Evolutionary conservation across 2,329 filamentous ascomycete species (phyloP).

Genomic region (Ophiostoma sp.): DNA sequence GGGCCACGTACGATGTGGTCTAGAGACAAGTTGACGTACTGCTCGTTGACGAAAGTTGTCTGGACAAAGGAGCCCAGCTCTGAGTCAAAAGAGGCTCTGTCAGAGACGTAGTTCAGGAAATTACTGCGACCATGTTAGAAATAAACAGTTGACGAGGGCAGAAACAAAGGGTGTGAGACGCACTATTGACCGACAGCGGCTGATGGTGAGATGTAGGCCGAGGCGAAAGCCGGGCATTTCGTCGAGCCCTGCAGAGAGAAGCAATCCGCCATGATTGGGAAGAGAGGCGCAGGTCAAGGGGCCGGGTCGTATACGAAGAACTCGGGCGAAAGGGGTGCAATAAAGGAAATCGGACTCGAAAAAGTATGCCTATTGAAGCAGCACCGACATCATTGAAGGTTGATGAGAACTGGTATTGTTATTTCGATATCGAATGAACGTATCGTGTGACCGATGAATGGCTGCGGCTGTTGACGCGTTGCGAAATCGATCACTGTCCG

Average conservation of each 20-base stretch:
- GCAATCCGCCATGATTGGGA: conserved; percentile 39
- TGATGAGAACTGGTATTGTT: background rate
- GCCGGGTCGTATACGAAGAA: background rate
- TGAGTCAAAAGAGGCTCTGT: conserved; percentile 68
- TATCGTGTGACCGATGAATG: background rate
- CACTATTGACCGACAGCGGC: conserved; percentile 30
- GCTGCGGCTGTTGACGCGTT: background rate
- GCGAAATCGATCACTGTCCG: background rate
- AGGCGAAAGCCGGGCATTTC: conserved; percentile 65
- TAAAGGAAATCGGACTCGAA: background rate
- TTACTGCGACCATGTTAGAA: conserved; percentile 50
- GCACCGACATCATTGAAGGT: conserved; percentile 2
- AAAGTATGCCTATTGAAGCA: conserved; percentile 4
- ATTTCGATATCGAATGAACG: conserved; percentile 7
- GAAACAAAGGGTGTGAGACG: background rate
- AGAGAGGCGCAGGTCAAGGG: background rate
- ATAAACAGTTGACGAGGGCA: background rate
- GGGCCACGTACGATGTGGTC: background rate
- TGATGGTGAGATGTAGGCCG: conserved; percentile 60
- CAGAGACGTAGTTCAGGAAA: conserved; percentile 77
- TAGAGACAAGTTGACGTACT: conserved; percentile 51
- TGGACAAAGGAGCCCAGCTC: conserved; percentile 67
- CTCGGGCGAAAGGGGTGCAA: background rate
- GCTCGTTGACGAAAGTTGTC: conserved; percentile 66
- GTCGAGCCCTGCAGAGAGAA: conserved; percentile 66